Evolutionary conservation across 257 asterid species (phyloP), one percentile per base, ranked within the genome.

Genomic region (Penstemon eatonii): DNA sequence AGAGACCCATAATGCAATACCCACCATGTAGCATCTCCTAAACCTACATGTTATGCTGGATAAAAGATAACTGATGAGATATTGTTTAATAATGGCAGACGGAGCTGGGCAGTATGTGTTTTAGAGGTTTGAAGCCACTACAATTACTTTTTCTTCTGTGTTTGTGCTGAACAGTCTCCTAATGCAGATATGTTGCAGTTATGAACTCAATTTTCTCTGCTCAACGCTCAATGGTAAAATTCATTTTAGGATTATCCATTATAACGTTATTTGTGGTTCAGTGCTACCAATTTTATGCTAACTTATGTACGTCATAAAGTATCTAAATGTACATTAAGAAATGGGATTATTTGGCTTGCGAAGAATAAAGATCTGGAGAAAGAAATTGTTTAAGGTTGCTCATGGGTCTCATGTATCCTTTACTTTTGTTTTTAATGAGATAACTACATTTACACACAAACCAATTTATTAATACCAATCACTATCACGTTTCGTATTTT

Each of bases 201-300:
- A 92, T 90, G 98, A 92, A 92, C 75, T 78, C 98, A 63, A 92
- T 92, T 72, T 92, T 92, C 82, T 92, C 98, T 44, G 98, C 98
- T 71, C 98, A 92, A 61, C 93, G 91, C 67, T 86, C 90, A 58
- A 85, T 86, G 98, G 98, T 92, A 83, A 71, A 65, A 38, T 44
- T 19, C 37, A 56, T 25, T 70, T 75, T 45, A 39, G 8, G 51
- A 45, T 56, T 54, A 10, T 57, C 18, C 40, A 37, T 57, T 73
- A 49, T 50, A 4, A 39, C 57, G 12, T 50, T 63, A 60, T 38
- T 56, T 60, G 64, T 36, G 56, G 56, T 43, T 18, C 56, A 51
- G 15, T 38, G 59, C 58, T 56, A 37, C 43, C 43, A 11, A 4
- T 49, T 56, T 75, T 37, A 64, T 54, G 55, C 37, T 41, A 58